Base-by-base conservation (phyloP, 129 eudicot species). In the Flaveria sonorensis region DNA sequence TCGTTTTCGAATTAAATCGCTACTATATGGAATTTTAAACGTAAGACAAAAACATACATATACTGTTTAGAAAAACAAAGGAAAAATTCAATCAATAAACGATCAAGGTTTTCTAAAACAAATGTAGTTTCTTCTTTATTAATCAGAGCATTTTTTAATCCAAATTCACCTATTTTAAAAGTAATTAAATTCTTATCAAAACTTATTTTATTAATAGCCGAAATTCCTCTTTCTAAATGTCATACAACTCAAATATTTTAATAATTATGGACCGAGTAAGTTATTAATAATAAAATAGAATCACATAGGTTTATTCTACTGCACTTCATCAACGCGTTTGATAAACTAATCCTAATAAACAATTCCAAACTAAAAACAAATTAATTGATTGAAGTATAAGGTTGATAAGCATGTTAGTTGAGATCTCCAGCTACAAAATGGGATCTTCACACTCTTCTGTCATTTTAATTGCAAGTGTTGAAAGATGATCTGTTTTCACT, bases 401-500 rank as follows among this genome's bases (percentile, higher is more conserved):
- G 73, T 12, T 66, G 26, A 20, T 72, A 40, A 61, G 67, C 78
- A 79, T 79, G 65, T 71, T 79, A 62, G 83, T 61, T 79, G 83
- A 71, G 83, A 79, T 79, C 73, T 21, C 73, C 57, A 79, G 73
- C 83, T 79, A 71, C 7, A 67, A 61, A 14, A 48, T 48, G 45
- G 66, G 7, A 15, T 78, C 67, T 51, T 71, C 72, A 71, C 77
- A 79, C 73, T 18, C 87, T 74, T 42, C 40, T 90, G 1, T 45
- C 50, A 45, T 45, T 45, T 45, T 11, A 45, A 45, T 11, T 45
- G 50, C 50, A 45, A 45, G 8, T 45, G 13, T 45, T 0, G 13
- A 8, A 45, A 45, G 8, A 45, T 45, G 50, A 9, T 45, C 98
- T 95, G 88, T 24, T 87, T 89, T 81, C 85, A 78, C 16, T 97